A percentile compares a stretch with the other conserved stretches of the same genome.
phyloP scores from a whole-genome alignment of 2,329 filamentous ascomycete genomes.

The Aspergillus sp. region DNA sequence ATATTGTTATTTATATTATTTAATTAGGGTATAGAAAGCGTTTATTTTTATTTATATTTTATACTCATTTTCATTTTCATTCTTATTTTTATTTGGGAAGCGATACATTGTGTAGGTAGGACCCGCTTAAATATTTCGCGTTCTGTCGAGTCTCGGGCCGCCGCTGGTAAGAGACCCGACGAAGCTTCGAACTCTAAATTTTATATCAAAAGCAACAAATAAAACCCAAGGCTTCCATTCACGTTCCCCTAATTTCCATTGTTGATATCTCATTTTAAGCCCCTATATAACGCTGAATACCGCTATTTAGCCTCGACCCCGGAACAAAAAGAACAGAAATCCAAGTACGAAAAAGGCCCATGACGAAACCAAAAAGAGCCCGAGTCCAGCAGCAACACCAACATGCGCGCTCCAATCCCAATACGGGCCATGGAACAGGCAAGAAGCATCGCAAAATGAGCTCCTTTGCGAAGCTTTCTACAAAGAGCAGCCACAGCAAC shows the following conservation, averaged over 20 bases:
- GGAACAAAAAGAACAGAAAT: not conserved
- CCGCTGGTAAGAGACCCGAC: not conserved
- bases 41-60: constrained; percentile 5
- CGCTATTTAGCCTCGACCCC: not conserved
- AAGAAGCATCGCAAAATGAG: constrained; percentile 29
- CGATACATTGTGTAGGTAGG: no score
- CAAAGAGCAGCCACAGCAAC: constrained; percentile 7
- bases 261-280: not conserved
- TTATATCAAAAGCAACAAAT: not conserved
- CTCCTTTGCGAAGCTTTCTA: constrained; percentile 27
- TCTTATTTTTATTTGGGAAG: not conserved
- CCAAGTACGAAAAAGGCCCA: constrained; percentile 1
- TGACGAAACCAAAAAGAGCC: constrained; percentile 27
- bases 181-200: not conserved
- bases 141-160: not conserved
- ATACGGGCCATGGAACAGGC: not conserved
- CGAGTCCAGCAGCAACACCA: constrained; percentile 3
- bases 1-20: constrained; percentile 22
- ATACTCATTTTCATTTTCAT: not conserved
- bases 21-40: constrained; percentile 22
- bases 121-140: not conserved
- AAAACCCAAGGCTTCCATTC: not conserved
- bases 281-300: no score
- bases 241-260: not conserved
- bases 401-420: not conserved